Evolutionary conservation across 2,329 filamentous ascomycete species (phyloP), one percentile per base, ranked within the genome.

Genomic region (Pseudopithomyces chartarum): DNA sequence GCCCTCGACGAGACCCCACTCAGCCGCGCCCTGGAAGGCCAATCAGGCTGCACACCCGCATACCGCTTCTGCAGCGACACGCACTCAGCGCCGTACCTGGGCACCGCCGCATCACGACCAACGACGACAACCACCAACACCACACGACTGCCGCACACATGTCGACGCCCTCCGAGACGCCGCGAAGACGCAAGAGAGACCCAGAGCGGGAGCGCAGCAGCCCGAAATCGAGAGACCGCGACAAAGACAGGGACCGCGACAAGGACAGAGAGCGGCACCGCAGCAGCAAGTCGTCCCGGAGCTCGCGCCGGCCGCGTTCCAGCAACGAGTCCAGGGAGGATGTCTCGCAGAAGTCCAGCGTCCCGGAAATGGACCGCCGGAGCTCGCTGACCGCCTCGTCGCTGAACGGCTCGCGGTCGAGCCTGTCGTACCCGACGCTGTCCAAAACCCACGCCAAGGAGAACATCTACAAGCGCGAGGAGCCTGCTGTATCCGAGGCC

Each of bases 381-480:
- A 59, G 61, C 43, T 72, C 69, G 20, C 52, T 73, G 50, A 66
- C 57, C 38, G 70, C 68, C 13, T 63, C 66, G 61, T 76, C 74
- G 32, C 64, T 66, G 19, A 75, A 71, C 57, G 73, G 68, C 10
- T 75, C 77, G 39, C 67, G 74, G 49, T 67, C 75, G 36, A 75
- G 73, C 60, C 66, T 90, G 40, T 89, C 91, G 6, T 96, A 97
- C 72, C 91, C 92, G 1, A 83, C 84, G 11, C 92, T 96, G 76
- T 95, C 90, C 78, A 97, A 96, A 78, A 90, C 90, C 12, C 91
- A 96, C 75, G 96, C 92, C 81, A 95, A 92, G 76, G 94, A 97
- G 78, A 86, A 87, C 43, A 85, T 97, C 52, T 83, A 86, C 62
- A 88, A 86, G 70, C 81, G 74, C 50, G 78, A 79, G 34, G 73